These are phyloP conservation scores for Pseudovirgaria hyperparasitica DNA, from an alignment of 2,329 filamentous ascomycete genomes.

Conservation along the genomic window DNA sequence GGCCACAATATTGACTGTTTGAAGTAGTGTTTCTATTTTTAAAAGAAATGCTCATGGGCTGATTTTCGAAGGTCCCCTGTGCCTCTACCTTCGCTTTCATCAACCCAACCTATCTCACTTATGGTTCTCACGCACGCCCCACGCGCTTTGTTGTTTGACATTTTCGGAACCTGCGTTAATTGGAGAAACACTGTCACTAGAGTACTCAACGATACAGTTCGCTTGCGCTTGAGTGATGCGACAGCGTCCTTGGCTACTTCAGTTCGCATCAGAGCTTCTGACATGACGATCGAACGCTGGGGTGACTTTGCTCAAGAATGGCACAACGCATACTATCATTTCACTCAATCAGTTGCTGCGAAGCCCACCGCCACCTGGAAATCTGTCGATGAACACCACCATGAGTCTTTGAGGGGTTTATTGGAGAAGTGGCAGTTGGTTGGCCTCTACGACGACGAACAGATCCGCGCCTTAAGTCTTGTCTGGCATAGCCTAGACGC, in stretches of 20 bases:
- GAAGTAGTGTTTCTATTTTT: too few species aligned
- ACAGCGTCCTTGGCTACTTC: constrained; percentile 32
- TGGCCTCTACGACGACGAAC: constrained; percentile 41
- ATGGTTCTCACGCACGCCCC: constrained; percentile 12
- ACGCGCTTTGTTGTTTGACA: constrained; percentile 58
- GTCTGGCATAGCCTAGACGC: constrained; percentile 62
- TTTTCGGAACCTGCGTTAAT: constrained; percentile 71
- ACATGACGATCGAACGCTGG: constrained; percentile 48
- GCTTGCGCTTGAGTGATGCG: constrained; percentile 33
- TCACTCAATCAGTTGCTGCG: constrained; percentile 43
- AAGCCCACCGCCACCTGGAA: constrained; percentile 40
- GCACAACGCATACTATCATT: constrained; percentile 50
- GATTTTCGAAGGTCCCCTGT: too few species aligned
- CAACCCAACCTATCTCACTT: too few species aligned
- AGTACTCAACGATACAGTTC: constrained; percentile 41
- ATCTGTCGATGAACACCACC: constrained; percentile 61
- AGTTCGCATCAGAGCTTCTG: constrained; percentile 35
- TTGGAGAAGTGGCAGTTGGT: constrained; percentile 43
- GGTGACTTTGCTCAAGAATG: constrained; percentile 55
- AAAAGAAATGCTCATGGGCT: too few species aligned
- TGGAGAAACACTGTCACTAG: constrained; percentile 57
- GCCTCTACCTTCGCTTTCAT: too few species aligned
- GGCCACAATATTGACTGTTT: too few species aligned
- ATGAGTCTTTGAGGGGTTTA: constrained; percentile 46
- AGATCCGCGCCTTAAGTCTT: constrained; percentile 34